Evolutionary conservation across 2,329 filamentous ascomycete genomes (phyloP).

Genomic region (Penicillium sp.): DNA sequence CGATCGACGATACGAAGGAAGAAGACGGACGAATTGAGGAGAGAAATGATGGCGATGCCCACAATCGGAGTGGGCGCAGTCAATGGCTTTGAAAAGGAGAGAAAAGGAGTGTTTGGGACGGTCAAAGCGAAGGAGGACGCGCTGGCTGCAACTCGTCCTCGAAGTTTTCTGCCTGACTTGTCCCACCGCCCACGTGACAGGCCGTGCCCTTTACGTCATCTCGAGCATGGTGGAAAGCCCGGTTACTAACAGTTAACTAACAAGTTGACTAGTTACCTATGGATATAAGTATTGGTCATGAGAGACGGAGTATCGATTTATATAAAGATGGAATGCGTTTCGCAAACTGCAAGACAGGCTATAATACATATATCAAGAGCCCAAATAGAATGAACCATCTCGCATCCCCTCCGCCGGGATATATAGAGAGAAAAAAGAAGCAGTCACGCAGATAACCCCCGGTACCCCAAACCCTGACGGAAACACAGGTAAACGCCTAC

Average conservation of each 20-base stretch:
- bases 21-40: slow-evolving; percentile 27
- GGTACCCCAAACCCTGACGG: slow-evolving; percentile 8
- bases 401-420: slow-evolving; percentile 6
- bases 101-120: slow-evolving; percentile 7
- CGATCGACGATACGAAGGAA: slow-evolving; percentile 56
- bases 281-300: not conserved
- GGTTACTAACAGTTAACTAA: no score
- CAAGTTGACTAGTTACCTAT: no score
- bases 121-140: slow-evolving; percentile 1
- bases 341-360: not conserved
- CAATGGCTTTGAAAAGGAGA: slow-evolving; percentile 13
- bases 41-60: slow-evolving; percentile 33
- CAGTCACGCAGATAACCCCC: slow-evolving; percentile 15
- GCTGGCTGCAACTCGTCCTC: slow-evolving; percentile 8
- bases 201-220: slow-evolving; percentile 19
- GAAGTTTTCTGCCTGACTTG: slow-evolving; percentile 24
- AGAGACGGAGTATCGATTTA: not conserved
- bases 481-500: slow-evolving; percentile 22
- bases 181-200: slow-evolving; percentile 30
- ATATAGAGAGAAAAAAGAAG: slow-evolving; percentile 2
- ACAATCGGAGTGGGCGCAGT: slow-evolving; percentile 19
- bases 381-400: slow-evolving; percentile 6
- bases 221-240: no score
- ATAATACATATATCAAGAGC: slow-evolving; percentile 17
- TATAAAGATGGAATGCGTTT: no score